Percentiles rank a stretch among this genome's conserved stretches.
phyloP scores from a whole-genome alignment of 495 filamentous ascomycete genomes.

The Glonium stellatum region DNA sequence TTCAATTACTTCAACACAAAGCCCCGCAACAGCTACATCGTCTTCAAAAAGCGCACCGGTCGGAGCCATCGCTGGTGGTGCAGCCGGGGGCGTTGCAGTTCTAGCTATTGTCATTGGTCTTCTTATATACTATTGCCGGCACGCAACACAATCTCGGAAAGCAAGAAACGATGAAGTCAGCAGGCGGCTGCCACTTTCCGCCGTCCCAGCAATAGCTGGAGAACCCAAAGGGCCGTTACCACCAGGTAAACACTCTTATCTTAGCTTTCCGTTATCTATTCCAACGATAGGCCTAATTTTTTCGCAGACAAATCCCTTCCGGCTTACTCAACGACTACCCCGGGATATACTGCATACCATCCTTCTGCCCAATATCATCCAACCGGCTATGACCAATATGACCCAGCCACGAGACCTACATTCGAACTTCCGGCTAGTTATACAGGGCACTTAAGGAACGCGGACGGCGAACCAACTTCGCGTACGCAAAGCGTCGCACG shows the following conservation, averaged over 20 bases:
- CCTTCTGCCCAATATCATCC: not conserved
- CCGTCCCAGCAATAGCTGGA: not conserved
- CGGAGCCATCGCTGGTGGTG: not conserved
- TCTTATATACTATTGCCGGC: not conserved
- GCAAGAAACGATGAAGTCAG: not conserved
- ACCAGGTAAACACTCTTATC: not conserved
- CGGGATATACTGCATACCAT: no score
- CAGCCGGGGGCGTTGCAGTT: not conserved
- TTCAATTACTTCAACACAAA: not conserved
- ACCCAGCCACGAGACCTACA: not conserved
- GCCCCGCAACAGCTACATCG: not conserved
- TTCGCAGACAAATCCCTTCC: not conserved
- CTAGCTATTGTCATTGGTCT: constrained; percentile 1
- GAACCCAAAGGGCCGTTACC: not conserved
- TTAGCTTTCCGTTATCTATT: not conserved
- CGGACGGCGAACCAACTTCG: not conserved
- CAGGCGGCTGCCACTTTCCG: not conserved
- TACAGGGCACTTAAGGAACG: no score
- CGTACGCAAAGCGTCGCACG: not conserved
- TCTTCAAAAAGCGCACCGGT: not conserved
- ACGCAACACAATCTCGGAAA: not conserved
- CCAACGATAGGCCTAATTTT: not conserved
- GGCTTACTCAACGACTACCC: not conserved
- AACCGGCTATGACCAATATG: not conserved
- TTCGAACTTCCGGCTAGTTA: no score